These are phyloP conservation scores for Pyrenula aspistea DNA, from an alignment of 495 filamentous ascomycete genomes.

Conservation along the genomic window DNA sequence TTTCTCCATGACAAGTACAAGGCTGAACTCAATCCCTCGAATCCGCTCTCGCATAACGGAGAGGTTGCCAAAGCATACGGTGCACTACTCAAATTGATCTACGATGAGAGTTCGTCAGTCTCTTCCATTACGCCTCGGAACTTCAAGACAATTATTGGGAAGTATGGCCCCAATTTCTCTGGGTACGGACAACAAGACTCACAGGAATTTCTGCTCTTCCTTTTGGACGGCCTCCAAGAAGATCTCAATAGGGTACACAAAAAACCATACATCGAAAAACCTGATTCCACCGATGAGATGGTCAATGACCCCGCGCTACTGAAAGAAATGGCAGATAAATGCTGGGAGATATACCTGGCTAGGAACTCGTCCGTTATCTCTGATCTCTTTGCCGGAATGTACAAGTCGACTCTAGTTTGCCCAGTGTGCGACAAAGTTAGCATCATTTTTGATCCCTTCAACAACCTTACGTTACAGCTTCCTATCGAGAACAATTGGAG, in stretches of 20 bases:
- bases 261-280: slow-evolving; percentile 96
- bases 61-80: slow-evolving; percentile 74
- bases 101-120: slow-evolving; percentile 34
- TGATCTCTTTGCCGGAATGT: slow-evolving; percentile 92
- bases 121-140: slow-evolving; percentile 56
- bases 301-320: slow-evolving; percentile 69
- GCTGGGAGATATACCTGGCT: slow-evolving; percentile 83
- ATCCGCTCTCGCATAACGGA: slow-evolving; percentile 74
- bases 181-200: slow-evolving; percentile 96
- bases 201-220: slow-evolving; percentile 93
- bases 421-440: slow-evolving; percentile 87
- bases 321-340: slow-evolving; percentile 68
- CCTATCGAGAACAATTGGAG: slow-evolving; percentile 71
- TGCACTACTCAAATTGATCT: slow-evolving; percentile 59
- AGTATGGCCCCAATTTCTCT: slow-evolving; percentile 71
- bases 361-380: slow-evolving; percentile 91
- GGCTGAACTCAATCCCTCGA: slow-evolving; percentile 67
- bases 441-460: slow-evolving; percentile 98
- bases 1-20: slow-evolving; percentile 68
- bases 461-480: slow-evolving; percentile 80
- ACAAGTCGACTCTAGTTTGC: slow-evolving; percentile 92
- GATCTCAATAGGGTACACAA: slow-evolving; percentile 87
- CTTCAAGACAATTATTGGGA: slow-evolving; percentile 73
- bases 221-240: slow-evolving; percentile 89
- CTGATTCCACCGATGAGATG: slow-evolving; percentile 95